These are phyloP conservation scores for Ogataea pini DNA, from an alignment of 805 yeast genomes.

Conservation along the genomic window DNA sequence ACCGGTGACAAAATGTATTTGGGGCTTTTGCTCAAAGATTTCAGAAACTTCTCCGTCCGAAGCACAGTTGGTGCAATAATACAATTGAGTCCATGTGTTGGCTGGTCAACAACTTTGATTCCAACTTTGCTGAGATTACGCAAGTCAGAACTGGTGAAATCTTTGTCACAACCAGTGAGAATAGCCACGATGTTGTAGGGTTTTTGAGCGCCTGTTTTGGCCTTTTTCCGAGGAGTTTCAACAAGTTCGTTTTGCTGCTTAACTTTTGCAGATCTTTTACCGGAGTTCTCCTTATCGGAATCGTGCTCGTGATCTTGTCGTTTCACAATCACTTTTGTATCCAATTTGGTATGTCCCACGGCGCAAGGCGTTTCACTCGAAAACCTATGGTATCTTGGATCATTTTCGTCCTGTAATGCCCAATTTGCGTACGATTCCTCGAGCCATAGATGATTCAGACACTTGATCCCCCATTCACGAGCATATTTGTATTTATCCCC, in stretches of 20 bases:
- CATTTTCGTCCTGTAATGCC: conserved; percentile 48
- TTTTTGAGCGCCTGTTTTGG: conserved; percentile 19
- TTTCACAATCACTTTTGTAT: conserved; percentile 27
- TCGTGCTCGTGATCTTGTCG: conserved; percentile 44
- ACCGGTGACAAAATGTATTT: conserved; percentile 55
- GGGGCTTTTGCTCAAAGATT: conserved; percentile 60
- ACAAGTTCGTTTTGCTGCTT: neutral
- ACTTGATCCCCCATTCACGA: conserved; percentile 60
- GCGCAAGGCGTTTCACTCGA: conserved; percentile 43
- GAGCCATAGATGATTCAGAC: conserved; percentile 84
- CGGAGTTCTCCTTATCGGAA: conserved; percentile 20
- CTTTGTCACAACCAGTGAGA: conserved; percentile 65
- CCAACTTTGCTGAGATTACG: conserved; percentile 53
- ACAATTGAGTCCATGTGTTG: conserved; percentile 44
- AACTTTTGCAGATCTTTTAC: neutral
- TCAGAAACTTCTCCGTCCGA: conserved; percentile 84
- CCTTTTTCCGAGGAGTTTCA: conserved; percentile 22
- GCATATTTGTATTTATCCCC: conserved; percentile 84
- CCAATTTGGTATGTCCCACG: conserved; percentile 50
- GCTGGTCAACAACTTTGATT: conserved; percentile 45
- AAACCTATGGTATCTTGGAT: conserved; percentile 50
- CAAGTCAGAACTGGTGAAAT: conserved; percentile 44
- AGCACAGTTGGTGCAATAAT: conserved; percentile 80
- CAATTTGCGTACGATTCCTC: conserved; percentile 75
- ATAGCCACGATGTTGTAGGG: conserved; percentile 49